These are phyloP conservation scores for Paecilomyces sp. DNA, from an alignment of 2,329 filamentous ascomycete genomes.

Conservation along the genomic window DNA sequence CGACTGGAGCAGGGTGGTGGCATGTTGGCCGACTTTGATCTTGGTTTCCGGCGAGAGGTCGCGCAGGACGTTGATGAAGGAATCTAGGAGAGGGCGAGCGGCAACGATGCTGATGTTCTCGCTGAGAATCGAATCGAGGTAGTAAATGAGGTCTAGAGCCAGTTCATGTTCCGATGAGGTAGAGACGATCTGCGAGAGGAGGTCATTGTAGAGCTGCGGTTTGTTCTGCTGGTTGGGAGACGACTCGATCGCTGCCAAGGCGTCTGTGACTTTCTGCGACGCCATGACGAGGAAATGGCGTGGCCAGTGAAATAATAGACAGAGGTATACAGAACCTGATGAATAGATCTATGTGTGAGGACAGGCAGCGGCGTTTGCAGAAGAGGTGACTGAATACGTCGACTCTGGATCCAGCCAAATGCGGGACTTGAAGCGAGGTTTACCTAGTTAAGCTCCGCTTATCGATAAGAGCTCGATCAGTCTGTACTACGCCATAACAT, in stretches of 20 bases:
- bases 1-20: slow-evolving; percentile 60
- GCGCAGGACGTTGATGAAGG: slow-evolving; percentile 59
- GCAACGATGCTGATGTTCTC: slow-evolving; percentile 70
- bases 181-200: slow-evolving; percentile 51
- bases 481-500: background rate
- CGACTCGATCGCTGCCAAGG: slow-evolving; percentile 45
- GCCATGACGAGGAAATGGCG: slow-evolving; percentile 31
- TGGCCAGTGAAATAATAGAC: background rate
- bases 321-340: background rate
- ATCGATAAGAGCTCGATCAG: slow-evolving; percentile 14
- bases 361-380: background rate
- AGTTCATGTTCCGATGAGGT: slow-evolving; percentile 40
- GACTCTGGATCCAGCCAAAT: background rate
- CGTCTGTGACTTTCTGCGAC: slow-evolving; percentile 41
- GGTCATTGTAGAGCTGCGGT: slow-evolving; percentile 48
- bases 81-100: slow-evolving; percentile 61
- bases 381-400: background rate
- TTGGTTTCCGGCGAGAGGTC: slow-evolving; percentile 52
- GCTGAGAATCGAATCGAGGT: slow-evolving; percentile 61
- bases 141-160: slow-evolving; percentile 58
- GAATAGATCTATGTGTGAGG: background rate
- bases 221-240: slow-evolving; percentile 43
- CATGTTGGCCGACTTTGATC: slow-evolving; percentile 67
- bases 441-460: slow-evolving; percentile 9
- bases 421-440: slow-evolving; percentile 1